phyloP scores from a whole-genome alignment of 139 green algal genomes.

The Coccomyxa sp. region DNA sequence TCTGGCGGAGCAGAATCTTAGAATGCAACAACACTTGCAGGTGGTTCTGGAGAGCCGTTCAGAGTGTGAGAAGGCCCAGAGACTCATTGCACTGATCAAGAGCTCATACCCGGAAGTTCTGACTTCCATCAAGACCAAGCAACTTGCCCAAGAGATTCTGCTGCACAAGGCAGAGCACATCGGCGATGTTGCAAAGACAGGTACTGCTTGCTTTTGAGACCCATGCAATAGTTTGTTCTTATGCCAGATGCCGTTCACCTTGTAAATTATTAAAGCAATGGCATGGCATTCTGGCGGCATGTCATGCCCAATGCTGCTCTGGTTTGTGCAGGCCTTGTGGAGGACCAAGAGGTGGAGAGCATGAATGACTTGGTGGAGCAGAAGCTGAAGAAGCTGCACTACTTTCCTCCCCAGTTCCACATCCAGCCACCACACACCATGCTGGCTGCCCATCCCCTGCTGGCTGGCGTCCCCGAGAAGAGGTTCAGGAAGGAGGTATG shows the following conservation, averaged over 20 bases:
- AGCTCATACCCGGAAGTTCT: constrained; percentile 17
- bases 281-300: not conserved
- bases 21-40: not conserved
- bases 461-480: not conserved
- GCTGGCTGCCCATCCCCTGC: constrained; percentile 3
- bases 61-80: not conserved
- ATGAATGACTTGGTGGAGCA: constrained; percentile 16
- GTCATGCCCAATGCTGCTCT: not conserved
- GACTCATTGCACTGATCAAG: not conserved
- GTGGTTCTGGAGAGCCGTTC: constrained; percentile 13
- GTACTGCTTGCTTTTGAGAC: not conserved
- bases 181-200: constrained; percentile 10
- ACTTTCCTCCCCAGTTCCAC: not conserved
- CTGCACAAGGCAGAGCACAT: constrained; percentile 20
- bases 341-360: constrained; percentile 9
- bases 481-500: not conserved
- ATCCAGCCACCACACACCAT: not conserved
- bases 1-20: no score
- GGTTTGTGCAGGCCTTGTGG: constrained; percentile 15
- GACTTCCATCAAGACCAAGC: constrained; percentile 16
- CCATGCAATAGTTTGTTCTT: not conserved
- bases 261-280: not conserved
- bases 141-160: constrained; percentile 31
- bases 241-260: not conserved
- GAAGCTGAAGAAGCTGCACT: constrained; percentile 21